phyloP scores from a whole-genome alignment of 495 filamentous ascomycete genomes.

The Poronia punctata region DNA sequence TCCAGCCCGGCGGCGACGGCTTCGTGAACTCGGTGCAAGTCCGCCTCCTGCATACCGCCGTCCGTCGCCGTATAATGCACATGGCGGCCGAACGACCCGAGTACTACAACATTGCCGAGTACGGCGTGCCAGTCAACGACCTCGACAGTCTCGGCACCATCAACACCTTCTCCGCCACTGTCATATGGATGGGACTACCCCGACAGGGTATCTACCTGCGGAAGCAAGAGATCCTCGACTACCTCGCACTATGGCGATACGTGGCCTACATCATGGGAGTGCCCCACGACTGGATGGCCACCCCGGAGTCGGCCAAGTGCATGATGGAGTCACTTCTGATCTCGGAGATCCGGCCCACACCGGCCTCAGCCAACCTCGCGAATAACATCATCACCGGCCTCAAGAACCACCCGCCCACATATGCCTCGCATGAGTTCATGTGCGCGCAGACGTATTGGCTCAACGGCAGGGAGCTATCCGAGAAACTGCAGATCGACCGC shows the following conservation, averaged over 20 bases:
- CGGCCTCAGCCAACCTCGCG: conserved; percentile 54
- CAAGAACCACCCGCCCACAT: conserved; percentile 54
- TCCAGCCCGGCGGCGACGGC: conserved; percentile 63
- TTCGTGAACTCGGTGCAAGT: conserved; percentile 65
- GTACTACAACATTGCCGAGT: conserved; percentile 55
- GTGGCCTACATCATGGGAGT: conserved; percentile 66
- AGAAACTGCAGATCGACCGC: conserved; percentile 52
- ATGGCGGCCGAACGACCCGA: conserved; percentile 46
- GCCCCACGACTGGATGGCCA: conserved; percentile 51
- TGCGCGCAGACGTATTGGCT: conserved; percentile 61
- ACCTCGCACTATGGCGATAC: conserved; percentile 70
- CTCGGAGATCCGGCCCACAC: conserved; percentile 57
- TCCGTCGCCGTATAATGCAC: conserved; percentile 57
- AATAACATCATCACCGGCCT: conserved; percentile 68
- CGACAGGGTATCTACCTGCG: conserved; percentile 63
- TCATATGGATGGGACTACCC: conserved; percentile 64
- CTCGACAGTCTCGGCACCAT: conserved; percentile 68
- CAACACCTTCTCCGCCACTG: conserved; percentile 55
- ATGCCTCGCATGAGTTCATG: conserved; percentile 55
- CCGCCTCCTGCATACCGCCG: conserved; percentile 65
- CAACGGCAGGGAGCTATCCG: conserved; percentile 56
- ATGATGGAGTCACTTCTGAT: conserved; percentile 60
- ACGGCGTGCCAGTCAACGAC: conserved; percentile 67
- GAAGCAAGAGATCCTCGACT: conserved; percentile 58
- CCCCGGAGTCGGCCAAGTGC: conserved; percentile 44